Evolutionary conservation across 2,329 filamentous ascomycete species (phyloP).

Genomic region (Chrysoporthe cubensis): DNA sequence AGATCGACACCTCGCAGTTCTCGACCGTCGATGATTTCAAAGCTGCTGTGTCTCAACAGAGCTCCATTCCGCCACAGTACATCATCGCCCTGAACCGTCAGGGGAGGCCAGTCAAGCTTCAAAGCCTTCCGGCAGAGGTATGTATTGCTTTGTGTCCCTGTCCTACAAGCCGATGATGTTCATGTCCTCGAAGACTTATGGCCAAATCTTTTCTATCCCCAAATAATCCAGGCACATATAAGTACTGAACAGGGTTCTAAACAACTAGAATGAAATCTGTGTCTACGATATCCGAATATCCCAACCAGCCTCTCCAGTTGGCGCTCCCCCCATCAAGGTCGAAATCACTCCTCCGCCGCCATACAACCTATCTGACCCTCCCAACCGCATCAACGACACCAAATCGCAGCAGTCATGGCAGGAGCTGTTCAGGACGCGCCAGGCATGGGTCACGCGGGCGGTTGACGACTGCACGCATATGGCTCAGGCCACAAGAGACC

Average conservation of each 20-base stretch:
- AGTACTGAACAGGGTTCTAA: not conserved
- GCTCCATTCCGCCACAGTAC: slow-evolving; percentile 73
- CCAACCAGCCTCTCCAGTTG: slow-evolving; percentile 55
- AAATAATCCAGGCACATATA: not conserved
- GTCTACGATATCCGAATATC: slow-evolving; percentile 85
- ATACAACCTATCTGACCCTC: slow-evolving; percentile 67
- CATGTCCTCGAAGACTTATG: not conserved
- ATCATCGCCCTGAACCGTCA: slow-evolving; percentile 87
- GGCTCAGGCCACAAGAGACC: slow-evolving; percentile 63
- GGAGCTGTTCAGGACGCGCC: slow-evolving; percentile 78
- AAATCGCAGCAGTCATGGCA: slow-evolving; percentile 88
- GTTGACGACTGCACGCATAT: slow-evolving; percentile 71
- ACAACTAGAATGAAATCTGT: slow-evolving; percentile 77
- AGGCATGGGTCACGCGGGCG: slow-evolving; percentile 76
- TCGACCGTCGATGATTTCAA: slow-evolving; percentile 82
- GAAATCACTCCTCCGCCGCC: slow-evolving; percentile 57
- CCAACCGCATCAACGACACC: slow-evolving; percentile 81
- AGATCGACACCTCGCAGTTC: slow-evolving; percentile 76
- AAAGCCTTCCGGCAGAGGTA: slow-evolving; percentile 81
- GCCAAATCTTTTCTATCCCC: too few relatives aligned
- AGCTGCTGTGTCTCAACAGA: slow-evolving; percentile 76
- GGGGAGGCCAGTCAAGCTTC: slow-evolving; percentile 81
- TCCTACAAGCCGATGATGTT: not conserved
- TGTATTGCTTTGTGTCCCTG: slow-evolving; percentile 33
- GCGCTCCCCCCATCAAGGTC: slow-evolving; percentile 46